Base-by-base conservation (phyloP, 805 yeast species). In the Ascoidea asiatica region DNA sequence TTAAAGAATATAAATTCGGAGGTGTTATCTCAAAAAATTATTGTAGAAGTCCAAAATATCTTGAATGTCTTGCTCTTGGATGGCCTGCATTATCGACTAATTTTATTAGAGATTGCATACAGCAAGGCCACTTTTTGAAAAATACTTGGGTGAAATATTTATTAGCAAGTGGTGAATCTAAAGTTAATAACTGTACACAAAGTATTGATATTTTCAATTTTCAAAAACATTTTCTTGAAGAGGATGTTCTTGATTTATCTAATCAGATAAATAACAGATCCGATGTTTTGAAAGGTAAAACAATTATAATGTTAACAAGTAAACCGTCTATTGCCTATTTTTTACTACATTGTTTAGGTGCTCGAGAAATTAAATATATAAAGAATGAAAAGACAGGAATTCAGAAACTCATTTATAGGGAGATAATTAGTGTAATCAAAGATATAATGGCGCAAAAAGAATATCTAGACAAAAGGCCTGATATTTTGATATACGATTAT, bases 51-150 rank as follows among this genome's bases (percentile, higher is more conserved):
- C 69, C 79, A 6, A 88, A 87, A 54, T 88, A 81, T 56, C 57
- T 88, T 7, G 92, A 85, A 54, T 77, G 81, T 2, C 58, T 87
- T 17, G 84, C 90, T 0, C 56, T 87, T 39, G 89, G 90, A 2
- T 87, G 95, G 95, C 97, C 97, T 2, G 71, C 83, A 18, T 54
- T 88, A 23, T 77, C 85, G 2, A 70, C 72, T 45, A 55, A 60
- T 6, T 87, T 72, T 50, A 63, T 86, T 3, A 56, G 58, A 5
- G 81, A 79, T 46, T 69, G 81, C 45, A 52, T 73, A 2, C 50
- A 54, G 1, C 54, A 56, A 41, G 46, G 52, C 2, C 22, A 47
- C 22, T 43, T 66, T 46, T 44, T 66, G 4, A 48, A 54, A 1
- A 48, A 58, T 20, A n/a, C n/a, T n/a, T 73, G 90, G 74, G 59